Base-by-base conservation (phyloP, 2,329 filamentous ascomycete species). In the Saccharata proteae region DNA sequence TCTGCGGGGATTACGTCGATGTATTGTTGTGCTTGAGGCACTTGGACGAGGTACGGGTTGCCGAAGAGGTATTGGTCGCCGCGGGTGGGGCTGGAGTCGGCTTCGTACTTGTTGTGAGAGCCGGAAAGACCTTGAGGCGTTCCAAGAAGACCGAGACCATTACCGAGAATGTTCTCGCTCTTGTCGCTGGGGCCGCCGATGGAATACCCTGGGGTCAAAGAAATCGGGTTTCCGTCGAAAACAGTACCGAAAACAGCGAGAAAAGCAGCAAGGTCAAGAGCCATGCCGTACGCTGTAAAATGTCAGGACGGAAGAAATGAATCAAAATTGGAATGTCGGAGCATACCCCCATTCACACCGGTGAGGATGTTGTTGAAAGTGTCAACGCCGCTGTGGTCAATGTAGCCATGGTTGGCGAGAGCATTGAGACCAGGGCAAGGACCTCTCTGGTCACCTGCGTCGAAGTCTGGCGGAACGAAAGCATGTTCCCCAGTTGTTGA, bases 141-240 rank as follows among this genome's bases (percentile, higher is more conserved):
- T 32, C 43, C 44, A 12, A 48, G 37, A 18, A 47, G 28, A 17
- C 43, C 43, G 12, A 40, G 38, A n/a, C 33, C 19, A 9, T 37
- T 32, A 15, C 35, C 37, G 16, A 46, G 46, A 16, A n/a, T n/a
- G n/a, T n/a, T n/a, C n/a, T n/a, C n/a, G n/a, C n/a, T n/a, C n/a
- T 32, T 38, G 30, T 43, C 43, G 32, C 49, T 51, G 20, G 53
- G 47, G n/a, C 64, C 64, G 6, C 64, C 64, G 20, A 69, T 68
- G 1, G 65, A 69, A 47, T 62, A 67, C 6, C 60, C 54, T 3
- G 53, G 60, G 22, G 55, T 52, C 2, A 64, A 38, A 32, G n/a
- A n/a, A n/a, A n/a, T n/a, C n/a, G n/a, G n/a, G n/a, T 45, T 40
- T 11, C 52, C 52, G 28, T 47, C 48, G 16, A 54, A 32, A n/a